phyloP scores from a whole-genome alignment of 2,329 filamentous ascomycete genomes.

The Botryotinia globosa region DNA sequence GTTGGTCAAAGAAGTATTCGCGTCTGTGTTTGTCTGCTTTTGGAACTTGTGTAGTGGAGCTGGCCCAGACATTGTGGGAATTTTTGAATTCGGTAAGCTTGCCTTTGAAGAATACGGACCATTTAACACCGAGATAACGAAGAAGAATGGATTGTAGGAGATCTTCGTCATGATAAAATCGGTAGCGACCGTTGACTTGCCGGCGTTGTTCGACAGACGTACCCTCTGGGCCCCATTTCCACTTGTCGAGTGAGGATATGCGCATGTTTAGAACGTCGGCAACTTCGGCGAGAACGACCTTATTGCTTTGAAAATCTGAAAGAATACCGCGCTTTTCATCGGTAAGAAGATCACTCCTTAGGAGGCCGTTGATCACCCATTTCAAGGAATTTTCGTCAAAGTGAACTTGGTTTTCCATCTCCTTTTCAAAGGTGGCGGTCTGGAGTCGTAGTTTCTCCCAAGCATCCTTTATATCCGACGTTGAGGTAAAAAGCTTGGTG shows the following conservation, averaged over 20 bases:
- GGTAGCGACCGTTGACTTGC: slow-evolving; percentile 56
- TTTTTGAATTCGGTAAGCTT: slow-evolving; percentile 36
- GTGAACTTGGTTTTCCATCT: slow-evolving; percentile 28
- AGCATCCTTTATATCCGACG: slow-evolving; percentile 42
- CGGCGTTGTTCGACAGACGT: slow-evolving; percentile 50
- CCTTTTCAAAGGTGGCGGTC: slow-evolving; percentile 40
- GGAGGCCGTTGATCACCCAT: slow-evolving; percentile 47
- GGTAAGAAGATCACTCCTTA: slow-evolving; percentile 50
- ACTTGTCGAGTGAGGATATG: slow-evolving; percentile 48
- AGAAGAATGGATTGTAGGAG: slow-evolving; percentile 53
- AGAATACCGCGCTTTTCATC: slow-evolving; percentile 50
- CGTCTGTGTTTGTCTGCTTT: slow-evolving; percentile 38
- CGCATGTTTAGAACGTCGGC: slow-evolving; percentile 57
- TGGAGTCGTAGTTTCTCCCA: slow-evolving; percentile 43
- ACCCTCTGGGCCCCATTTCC: slow-evolving; percentile 48
- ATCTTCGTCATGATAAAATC: slow-evolving; percentile 59
- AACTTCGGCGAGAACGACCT: slow-evolving; percentile 50
- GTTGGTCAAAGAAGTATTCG: slow-evolving; percentile 43
- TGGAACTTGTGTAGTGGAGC: slow-evolving; percentile 35
- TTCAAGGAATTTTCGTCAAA: slow-evolving; percentile 44
- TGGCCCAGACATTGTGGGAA: slow-evolving; percentile 24
- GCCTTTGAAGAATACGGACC: slow-evolving; percentile 46
- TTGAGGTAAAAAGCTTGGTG: slow-evolving; percentile 46
- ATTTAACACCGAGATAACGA: slow-evolving; percentile 51
- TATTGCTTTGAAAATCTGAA: slow-evolving; percentile 49